phyloP scores from a whole-genome alignment of 2,329 filamentous ascomycete genomes.

The Orbilia oligospora region DNA sequence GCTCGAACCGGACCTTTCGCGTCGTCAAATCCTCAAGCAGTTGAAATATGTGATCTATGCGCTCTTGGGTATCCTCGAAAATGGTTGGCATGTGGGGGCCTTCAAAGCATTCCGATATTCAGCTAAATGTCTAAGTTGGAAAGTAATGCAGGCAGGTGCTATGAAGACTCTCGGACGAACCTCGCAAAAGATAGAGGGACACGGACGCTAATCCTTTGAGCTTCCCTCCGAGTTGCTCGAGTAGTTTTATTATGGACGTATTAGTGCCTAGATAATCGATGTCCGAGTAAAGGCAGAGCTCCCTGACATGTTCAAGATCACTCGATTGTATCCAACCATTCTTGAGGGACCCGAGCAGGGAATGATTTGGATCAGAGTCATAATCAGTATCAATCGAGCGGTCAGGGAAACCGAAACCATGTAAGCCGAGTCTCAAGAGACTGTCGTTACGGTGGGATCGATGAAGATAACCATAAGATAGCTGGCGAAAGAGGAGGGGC shows the following conservation, averaged over 20 bases:
- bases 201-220: constrained; percentile 22
- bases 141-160: neutral
- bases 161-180: neutral
- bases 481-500: constrained; percentile 30
- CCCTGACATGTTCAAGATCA: constrained; percentile 37
- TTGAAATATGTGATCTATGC: constrained; percentile 34
- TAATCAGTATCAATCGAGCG: constrained; percentile 1
- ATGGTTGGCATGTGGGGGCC: constrained; percentile 22
- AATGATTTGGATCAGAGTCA: neutral
- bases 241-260: constrained; percentile 30
- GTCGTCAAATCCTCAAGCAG: constrained; percentile 29
- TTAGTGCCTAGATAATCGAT: constrained; percentile 34
- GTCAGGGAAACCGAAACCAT: constrained; percentile 40
- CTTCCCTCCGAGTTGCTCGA: constrained; percentile 25
- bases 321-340: constrained; percentile 28
- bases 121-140: neutral
- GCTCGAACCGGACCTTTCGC: constrained; percentile 30
- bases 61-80: constrained; percentile 5
- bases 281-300: constrained; percentile 42
- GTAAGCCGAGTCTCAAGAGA: constrained; percentile 26
- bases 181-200: constrained; percentile 41
- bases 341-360: constrained; percentile 23
- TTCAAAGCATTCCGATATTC: constrained; percentile 1
- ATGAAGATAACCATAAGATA: constrained; percentile 44
- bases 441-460: constrained; percentile 19